Evolutionary conservation across 2,329 filamentous ascomycete genomes (phyloP).

Genomic region (Trichoderma brevicompactum): DNA sequence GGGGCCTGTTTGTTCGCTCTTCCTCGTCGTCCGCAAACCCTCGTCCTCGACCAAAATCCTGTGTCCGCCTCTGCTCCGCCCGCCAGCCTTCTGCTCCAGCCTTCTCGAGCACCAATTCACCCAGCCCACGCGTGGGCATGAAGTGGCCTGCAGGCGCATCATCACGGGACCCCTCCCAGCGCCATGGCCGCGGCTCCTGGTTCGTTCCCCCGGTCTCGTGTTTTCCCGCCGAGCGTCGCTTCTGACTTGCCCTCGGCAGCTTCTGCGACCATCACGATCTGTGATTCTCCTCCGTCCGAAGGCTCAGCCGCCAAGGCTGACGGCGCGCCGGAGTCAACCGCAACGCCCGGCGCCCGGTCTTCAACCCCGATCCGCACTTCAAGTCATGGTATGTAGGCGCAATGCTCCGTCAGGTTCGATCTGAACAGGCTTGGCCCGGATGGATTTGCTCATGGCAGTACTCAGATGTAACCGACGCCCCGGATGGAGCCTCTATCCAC

Average conservation of each 20-base stretch:
- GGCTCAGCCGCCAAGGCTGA: conserved; percentile 13
- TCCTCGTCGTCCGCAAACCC: neutral
- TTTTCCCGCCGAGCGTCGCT: conserved; percentile 7
- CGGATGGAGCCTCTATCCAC: conserved; percentile 26
- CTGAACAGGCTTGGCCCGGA: neutral
- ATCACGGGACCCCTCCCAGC: conserved; percentile 32
- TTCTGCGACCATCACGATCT: conserved; percentile 29
- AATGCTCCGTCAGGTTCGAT: neutral
- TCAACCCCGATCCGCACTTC: conserved; percentile 23
- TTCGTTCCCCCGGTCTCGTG: conserved; percentile 32
- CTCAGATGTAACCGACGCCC: conserved; percentile 22
- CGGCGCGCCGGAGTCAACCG: conserved; percentile 20
- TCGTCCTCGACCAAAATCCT: neutral
- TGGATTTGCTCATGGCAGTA: conserved; percentile 19
- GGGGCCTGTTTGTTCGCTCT: conserved; percentile 21
- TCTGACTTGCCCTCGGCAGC: conserved; percentile 33
- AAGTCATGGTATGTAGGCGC: conserved; percentile 29
- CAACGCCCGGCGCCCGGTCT: conserved; percentile 10
- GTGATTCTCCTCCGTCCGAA: conserved; percentile 21
- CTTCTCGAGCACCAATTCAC: conserved; percentile 9
- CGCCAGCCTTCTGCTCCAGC: neutral
- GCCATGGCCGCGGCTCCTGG: conserved; percentile 39
- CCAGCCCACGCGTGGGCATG: conserved; percentile 31
- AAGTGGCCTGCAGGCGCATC: conserved; percentile 29
- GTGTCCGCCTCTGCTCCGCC: neutral